Evolutionary conservation across 2,329 filamentous ascomycete genomes (phyloP), one percentile per base, ranked within the genome.

Genomic region (Ascochyta pisi): DNA sequence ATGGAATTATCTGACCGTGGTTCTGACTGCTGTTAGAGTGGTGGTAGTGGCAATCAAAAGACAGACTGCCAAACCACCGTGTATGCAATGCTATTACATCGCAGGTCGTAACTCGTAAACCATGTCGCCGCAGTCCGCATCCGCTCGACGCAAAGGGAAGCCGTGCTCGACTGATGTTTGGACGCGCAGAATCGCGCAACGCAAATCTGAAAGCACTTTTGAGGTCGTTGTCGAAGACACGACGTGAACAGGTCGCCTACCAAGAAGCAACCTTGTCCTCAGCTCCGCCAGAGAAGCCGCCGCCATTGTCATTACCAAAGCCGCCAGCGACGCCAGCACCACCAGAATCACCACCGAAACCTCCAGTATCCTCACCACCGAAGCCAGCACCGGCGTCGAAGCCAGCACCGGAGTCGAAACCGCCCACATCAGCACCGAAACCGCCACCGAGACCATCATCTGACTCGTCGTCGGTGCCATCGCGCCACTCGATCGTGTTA

Each of bases 401-500:
- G 46, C 48, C 54, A 43, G 56, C 57, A 39, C 44, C 57, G n/a
- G 42, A 3, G 22, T 52, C 53, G 31, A 52, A 57, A 22, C 50
- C 58, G 12, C 60, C 60, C 26, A 43, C 48, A 35, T 54, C 58
- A 27, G 6, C 50, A 19, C 52, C 61, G 38, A 61, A 62, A 44
- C 58, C 63, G 40, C 50, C 66, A 42, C 44, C 61, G 42, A 65
- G 50, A 16, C 60, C 65, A 29, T 58, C 62, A 31, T 70, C 70
- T 13, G 69, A 71, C 61, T 76, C 74, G 22, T 75, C 68, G 16
- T 75, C 73, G 16, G 73, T 73, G 39, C 85, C 81, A 34, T 87
- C 85, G 19, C 85, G 77, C 59, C 84, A 87, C 3, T 76, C 70
- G 6, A 84, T 75, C 29, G 55, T 73, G 63, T 79, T 76, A 0